Evolutionary conservation across 331 rosid genomes (phyloP), one percentile per base, ranked within the genome.

Genomic region (Malus hybrid): DNA sequence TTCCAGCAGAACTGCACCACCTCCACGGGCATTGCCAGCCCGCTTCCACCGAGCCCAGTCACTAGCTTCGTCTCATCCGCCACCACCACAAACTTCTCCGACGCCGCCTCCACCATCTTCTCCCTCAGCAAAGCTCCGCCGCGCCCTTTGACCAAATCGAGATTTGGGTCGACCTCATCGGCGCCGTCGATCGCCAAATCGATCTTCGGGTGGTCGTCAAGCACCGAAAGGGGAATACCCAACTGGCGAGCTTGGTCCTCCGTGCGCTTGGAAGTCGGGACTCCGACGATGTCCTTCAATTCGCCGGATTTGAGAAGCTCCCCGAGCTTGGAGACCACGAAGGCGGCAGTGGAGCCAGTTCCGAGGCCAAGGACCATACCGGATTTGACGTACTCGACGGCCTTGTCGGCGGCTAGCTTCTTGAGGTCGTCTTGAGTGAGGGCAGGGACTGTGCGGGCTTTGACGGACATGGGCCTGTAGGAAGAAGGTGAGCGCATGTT

Each of bases 331-430:
- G 91, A 69, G 65, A 92, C 97, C 71, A 92, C 96, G 64, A 92
- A 92, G 54, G 97, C 97, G 36, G 97, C 97, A 33, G 97, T 92
- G 82, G 96, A 92, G 72, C 97, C 96, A 20, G 96, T 92, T 33
- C 97, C 97, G 60, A 92, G 97, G 60, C 97, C 97, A 27, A 92
- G 90, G 80, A 92, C 91, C 97, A 92, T 92, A 68, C 97, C 96
- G 76, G 81, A 69, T 59, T 88, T 90, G 70, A 92, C 96, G 67
- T 84, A 85, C 16, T 86, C 97, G 29, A 92, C 96, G 80, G 97
- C 97, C 19, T 90, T 90, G 66, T 90, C 96, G 77, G 97, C 96
- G 75, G 97, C 97, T 72, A 92, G 87, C 36, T 77, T 90, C 62
- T 92, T 92, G 70, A 92, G 97, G 33, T 90, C 92, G 71, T 92